These are phyloP conservation scores for Sarocladium oryzae DNA, from an alignment of 2,329 filamentous ascomycete genomes.

Conservation along the genomic window DNA sequence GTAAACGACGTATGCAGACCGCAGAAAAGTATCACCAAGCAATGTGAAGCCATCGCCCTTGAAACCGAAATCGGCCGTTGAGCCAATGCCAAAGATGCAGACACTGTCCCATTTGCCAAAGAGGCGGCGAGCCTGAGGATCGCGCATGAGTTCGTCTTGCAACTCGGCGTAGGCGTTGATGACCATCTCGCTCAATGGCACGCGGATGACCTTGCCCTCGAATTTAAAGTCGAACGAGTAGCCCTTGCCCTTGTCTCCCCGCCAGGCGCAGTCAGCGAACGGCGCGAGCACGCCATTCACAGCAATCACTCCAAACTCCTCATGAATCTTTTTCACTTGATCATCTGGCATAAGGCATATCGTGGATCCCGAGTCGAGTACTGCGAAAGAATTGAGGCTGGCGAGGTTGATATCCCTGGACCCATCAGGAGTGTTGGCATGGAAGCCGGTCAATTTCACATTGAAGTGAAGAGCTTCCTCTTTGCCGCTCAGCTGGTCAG, in stretches of 20 bases:
- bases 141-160: constrained; percentile 33
- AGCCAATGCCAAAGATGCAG: constrained; percentile 52
- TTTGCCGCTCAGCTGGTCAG: constrained; percentile 27
- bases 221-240: constrained; percentile 48
- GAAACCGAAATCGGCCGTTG: constrained; percentile 27
- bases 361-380: constrained; percentile 70
- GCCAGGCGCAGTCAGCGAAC: constrained; percentile 46
- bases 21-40: constrained; percentile 53
- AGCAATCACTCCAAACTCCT: constrained; percentile 45
- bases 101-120: constrained; percentile 32
- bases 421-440: constrained; percentile 23
- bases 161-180: constrained; percentile 33
- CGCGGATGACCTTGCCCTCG: constrained; percentile 38
- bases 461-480: constrained; percentile 32
- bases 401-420: constrained; percentile 24
- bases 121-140: constrained; percentile 23
- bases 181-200: constrained; percentile 48
- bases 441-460: constrained; percentile 30
- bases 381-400: constrained; percentile 42
- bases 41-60: constrained; percentile 29
- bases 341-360: constrained; percentile 61
- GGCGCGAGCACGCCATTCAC: constrained; percentile 35
- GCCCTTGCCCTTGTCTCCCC: constrained; percentile 33
- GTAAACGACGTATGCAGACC: constrained; percentile 52
- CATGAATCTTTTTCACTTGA: constrained; percentile 44